Conservation (phyloP, 352 stramenopile genomes). For the Phytophthora cryptogea region DNA sequence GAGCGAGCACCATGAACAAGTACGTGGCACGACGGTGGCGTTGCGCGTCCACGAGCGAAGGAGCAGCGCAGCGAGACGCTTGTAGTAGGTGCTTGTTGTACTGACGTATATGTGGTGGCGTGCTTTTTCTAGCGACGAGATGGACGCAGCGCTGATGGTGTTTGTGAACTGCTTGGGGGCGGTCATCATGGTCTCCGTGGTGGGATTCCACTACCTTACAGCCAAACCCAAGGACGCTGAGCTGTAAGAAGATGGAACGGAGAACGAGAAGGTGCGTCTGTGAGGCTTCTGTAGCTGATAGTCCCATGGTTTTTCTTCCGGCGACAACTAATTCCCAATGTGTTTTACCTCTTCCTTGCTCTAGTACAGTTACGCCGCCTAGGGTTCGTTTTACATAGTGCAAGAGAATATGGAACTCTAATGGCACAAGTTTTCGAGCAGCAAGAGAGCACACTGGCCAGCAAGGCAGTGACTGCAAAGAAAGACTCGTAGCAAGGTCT, state of each 20-base stretch:
- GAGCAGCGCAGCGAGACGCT: neutral
- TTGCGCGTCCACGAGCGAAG: neutral
- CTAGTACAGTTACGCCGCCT: slow-evolving; percentile 5
- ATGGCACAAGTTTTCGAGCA: neutral
- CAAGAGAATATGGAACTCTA: neutral
- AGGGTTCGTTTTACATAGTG: neutral
- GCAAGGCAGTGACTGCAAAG: neutral
- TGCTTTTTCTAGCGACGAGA: slow-evolving; percentile 66
- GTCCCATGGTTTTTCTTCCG: neutral
- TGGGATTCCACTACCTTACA: slow-evolving; percentile 90
- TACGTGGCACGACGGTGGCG: slow-evolving; percentile 24
- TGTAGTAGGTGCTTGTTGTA: neutral
- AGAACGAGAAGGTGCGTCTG: slow-evolving; percentile 8
- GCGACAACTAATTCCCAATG: slow-evolving; percentile 6
- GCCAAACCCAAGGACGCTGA: slow-evolving; percentile 81
- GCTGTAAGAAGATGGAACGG: slow-evolving; percentile 43
- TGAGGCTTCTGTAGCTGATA: neutral
- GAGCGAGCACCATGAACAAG: slow-evolving; percentile 46
- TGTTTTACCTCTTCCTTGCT: slow-evolving; percentile 2
- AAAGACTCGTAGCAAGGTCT: slow-evolving; percentile 4
- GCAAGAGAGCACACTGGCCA: slow-evolving; percentile 1
- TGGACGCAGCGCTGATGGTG: slow-evolving; percentile 86
- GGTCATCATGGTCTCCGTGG: slow-evolving; percentile 88
- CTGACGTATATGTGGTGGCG: neutral
- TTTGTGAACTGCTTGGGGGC: slow-evolving; percentile 90